Base-by-base conservation (phyloP, 1,284 basidiomycete species). In the Schizophyllum amplum region DNA sequence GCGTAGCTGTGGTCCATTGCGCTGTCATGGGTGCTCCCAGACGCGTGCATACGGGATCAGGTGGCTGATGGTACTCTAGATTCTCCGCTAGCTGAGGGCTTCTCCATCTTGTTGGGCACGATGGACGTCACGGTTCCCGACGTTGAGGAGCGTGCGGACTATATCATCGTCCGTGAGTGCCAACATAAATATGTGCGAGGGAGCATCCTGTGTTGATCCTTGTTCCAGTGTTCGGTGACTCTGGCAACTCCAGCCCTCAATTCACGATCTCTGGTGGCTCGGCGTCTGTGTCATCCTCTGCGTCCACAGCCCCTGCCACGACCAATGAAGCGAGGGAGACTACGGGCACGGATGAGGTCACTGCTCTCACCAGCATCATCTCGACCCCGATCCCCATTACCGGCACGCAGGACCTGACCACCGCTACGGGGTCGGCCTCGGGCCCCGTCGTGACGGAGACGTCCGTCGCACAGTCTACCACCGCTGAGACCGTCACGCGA, bases 121-220 rank as follows among this genome's bases (percentile, higher is more conserved):
- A 78, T 78, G 7, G 62, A 76, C 53, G 70, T 87, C 56, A 81
- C 77, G 5, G 82, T 86, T 26, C 85, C 86, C 7, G 59, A 74
- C 48, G 82, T 87, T 0, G 63, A 68, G 24, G 60, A 67, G 21
- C 60, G 74, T 21, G 53, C 64, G 33, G 66, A 74, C 62, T 81
- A 81, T 59, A 78, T 81, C 57, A 65, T 81, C 22, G 78, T 77
- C 51, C 62, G 77, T 78, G 61, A 67, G 77, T 76, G 20, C 51
- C 11, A 4, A 6, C 25, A 55, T 20, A 48, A 56, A 42, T 42
- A 13, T 33, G 33, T 9, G 11, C 17, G 6, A 22, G 23, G 25
- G 55, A 27, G 11, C 27, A 17, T 25, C 46, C 24, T 48, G 56
- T 4, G 13, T 5, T 51, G 2, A 50, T 22, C 24, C 73, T 73